Evolutionary conservation across 108 stramenopile genomes (phyloP), one percentile per base, ranked within the genome.

Genomic region (Nitzschia sp.): DNA sequence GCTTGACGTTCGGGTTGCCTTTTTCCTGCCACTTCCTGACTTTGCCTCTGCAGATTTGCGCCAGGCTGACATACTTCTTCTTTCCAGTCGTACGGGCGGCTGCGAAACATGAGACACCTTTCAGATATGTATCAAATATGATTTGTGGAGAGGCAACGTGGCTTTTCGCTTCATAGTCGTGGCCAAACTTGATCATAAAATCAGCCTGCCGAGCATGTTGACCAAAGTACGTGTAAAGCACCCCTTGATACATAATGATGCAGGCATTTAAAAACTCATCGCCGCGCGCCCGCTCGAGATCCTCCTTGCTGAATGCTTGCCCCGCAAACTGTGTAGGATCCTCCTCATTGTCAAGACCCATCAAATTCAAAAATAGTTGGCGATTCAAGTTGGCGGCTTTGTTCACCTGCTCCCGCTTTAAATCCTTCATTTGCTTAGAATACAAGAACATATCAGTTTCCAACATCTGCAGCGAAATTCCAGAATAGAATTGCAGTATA

Each of bases 311-410:
- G 11, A 42, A 15, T 8, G 11, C 38, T 42, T 42, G 8, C 11
- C 38, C 38, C 8, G 8, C 8, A 15, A 42, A 42, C 15, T 15
- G 8, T 42, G 38, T 42, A 11, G 38, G 38, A 42, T 42, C 38
- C 8, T 42, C 38, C 38, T 11, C 15, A 42, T 42, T 42, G 38
- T 42, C 38, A 8, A 8, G 38, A 8, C 71, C 61, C 60, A 72
- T 72, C 61, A 72, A 36, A 25, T 72, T 72, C 60, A 72, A 54
- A 9, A 63, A 21, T 29, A 32, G 18, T 36, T 72, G 71, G 58
- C 71, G 59, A 30, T 32, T 19, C 9, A 53, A 19, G 5, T 17
- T 19, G n/a, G 24, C 2, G 13, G 13, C 5, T 15, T 42, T 9
- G 8, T 30, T n/a, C 17, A 36, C 18, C 11, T 57, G 28, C 5